Evolutionary conservation across 177 flowering plant genomes (phyloP).

Genomic region (Vitis hybrid): DNA sequence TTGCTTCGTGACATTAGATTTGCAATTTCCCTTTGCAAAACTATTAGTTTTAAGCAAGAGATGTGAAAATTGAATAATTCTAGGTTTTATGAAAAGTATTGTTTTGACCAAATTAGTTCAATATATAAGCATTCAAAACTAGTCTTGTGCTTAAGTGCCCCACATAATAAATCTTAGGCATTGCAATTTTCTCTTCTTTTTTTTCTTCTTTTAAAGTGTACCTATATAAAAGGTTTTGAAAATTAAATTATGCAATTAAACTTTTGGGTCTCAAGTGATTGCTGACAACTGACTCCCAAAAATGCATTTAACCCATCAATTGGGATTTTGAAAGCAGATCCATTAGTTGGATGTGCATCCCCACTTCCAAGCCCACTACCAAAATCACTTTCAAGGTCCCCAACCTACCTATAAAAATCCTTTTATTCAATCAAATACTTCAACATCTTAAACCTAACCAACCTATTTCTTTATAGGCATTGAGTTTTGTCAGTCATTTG

Average conservation of each 20-base stretch:
- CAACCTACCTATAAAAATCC: not conserved
- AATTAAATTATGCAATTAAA: too few species aligned
- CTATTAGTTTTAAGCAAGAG: too few species aligned
- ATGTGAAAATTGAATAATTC: not conserved
- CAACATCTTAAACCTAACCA: not conserved
- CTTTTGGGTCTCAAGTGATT: not conserved
- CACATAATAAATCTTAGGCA: too few species aligned
- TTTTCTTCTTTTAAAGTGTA: too few species aligned
- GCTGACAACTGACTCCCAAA: not conserved
- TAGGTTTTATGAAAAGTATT: too few species aligned
- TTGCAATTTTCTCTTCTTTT: too few species aligned
- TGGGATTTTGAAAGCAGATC: not conserved
- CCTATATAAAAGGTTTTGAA: too few species aligned
- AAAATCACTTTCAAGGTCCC: not conserved
- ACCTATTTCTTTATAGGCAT: not conserved
- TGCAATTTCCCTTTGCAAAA: not conserved
- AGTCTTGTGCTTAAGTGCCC: too few species aligned
- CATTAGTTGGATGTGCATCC: not conserved
- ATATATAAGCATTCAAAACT: too few species aligned
- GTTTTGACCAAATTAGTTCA: too few species aligned
- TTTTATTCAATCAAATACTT: not conserved
- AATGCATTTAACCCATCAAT: not conserved
- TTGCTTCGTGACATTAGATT: conserved; percentile 12
- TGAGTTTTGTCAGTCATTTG: too few species aligned
- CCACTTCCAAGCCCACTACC: not conserved